phyloP scores from a whole-genome alignment of 1,139 yeast species.

The Pneumocystis sp. region DNA sequence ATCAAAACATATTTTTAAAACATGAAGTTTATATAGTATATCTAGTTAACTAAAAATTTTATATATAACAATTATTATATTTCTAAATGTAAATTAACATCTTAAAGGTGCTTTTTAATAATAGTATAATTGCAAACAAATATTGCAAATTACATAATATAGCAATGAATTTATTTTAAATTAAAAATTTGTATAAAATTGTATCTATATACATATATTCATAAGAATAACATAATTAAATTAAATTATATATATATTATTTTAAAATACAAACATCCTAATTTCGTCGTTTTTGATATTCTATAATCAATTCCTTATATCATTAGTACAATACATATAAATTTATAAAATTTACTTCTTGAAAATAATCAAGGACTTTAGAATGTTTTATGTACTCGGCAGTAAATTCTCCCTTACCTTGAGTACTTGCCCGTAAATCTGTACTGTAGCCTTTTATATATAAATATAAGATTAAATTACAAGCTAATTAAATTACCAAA shows the following conservation, averaged over 20 bases:
- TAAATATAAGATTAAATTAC: background rate
- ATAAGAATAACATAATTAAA: too few species aligned
- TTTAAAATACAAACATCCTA: background rate
- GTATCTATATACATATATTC: too few species aligned
- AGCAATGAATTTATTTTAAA: too few species aligned
- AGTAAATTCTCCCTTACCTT: slow-evolving; percentile 96
- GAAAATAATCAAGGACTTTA: slow-evolving; percentile 82
- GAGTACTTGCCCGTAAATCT: slow-evolving; percentile 87
- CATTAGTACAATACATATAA: background rate
- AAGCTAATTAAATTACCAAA: background rate
- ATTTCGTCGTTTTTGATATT: background rate
- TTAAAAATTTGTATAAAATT: too few species aligned
- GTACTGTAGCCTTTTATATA: slow-evolving; percentile 92
- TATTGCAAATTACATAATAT: too few species aligned
- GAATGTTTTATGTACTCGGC: slow-evolving; percentile 87
- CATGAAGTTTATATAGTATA: too few species aligned
- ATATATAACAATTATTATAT: too few species aligned
- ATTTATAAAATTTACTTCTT: slow-evolving; percentile 31
- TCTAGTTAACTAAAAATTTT: too few species aligned
- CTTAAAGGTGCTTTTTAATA: too few species aligned
- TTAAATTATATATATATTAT: background rate
- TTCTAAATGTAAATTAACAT: too few species aligned
- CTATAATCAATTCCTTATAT: background rate
- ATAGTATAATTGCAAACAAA: too few species aligned
- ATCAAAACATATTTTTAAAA: too few species aligned